Evolutionary conservation across 2,329 filamentous ascomycete genomes (phyloP), one percentile per base, ranked within the genome.

Genomic region (Nigrospora osmanthi): DNA sequence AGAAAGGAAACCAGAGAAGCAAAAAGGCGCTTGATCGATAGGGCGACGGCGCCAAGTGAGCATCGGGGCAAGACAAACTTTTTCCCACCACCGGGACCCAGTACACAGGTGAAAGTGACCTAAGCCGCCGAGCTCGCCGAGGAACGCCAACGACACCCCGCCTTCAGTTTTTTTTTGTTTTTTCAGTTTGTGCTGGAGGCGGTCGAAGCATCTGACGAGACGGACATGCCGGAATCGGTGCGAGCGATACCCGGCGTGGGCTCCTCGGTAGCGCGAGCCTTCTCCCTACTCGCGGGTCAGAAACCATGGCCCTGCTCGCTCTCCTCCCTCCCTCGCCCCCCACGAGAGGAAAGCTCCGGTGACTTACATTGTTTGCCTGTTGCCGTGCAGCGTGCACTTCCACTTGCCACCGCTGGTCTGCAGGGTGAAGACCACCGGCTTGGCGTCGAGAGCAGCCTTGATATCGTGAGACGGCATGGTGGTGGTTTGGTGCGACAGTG

Each of bases 301-400:
- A 38, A 38, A 32, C 34, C 14, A 41, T 32, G 1, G 16, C 15
- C 12, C 32, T 5, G 11, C 6, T 17, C 15, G 17, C 11, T 6
- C 9, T 7, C n/a, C n/a, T n/a, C n/a, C n/a, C n/a, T n/a, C n/a
- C n/a, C n/a, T n/a, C n/a, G n/a, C n/a, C n/a, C 28, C 3, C 6
- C 13, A 15, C 10, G 31, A 44, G 35, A 31, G 31, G 42, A 47
- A 30, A 11, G 32, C 11, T 16, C 15, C 9, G 17, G 35, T 19
- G 14, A 58, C 59, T 55, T 49, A 61, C 59, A 57, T 60, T 53
- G 56, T 41, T 49, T 55, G 56, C 52, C 59, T 54, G 56, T 56
- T 56, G 46, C 49, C 50, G 52, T 61, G 58, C 32, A 61, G 38
- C 41, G 57, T 55, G 49, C 57, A 60, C 49, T 60, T 52, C 59